Evolutionary conservation across 2,329 filamentous ascomycete species (phyloP).

Genomic region (Cryphonectria naterciae): DNA sequence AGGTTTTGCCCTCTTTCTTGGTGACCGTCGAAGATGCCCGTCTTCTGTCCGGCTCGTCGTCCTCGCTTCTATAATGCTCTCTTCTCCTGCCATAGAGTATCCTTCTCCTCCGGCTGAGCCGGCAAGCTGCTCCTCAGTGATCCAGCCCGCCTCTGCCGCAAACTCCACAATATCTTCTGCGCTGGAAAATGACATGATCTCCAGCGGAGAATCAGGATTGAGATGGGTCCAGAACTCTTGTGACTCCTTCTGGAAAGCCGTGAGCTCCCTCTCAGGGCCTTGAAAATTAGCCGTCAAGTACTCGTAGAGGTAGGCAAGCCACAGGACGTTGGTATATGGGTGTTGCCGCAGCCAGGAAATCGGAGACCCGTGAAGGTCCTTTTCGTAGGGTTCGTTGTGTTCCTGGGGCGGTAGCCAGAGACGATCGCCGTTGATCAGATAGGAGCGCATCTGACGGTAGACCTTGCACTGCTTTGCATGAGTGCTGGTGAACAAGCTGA

Average conservation of each 20-base stretch:
- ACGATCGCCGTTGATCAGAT: slow-evolving; percentile 56
- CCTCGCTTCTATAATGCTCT: slow-evolving; percentile 31
- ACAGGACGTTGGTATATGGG: slow-evolving; percentile 68
- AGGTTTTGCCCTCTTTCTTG: slow-evolving; percentile 24
- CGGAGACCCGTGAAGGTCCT: slow-evolving; percentile 47
- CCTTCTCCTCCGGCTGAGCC: slow-evolving; percentile 12
- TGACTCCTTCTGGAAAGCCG: slow-evolving; percentile 51
- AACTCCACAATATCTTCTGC: slow-evolving; percentile 62
- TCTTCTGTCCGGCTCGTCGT: slow-evolving; percentile 18
- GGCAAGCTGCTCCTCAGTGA: slow-evolving; percentile 56
- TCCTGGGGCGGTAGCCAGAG: slow-evolving; percentile 51
- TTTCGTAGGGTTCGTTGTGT: slow-evolving; percentile 53
- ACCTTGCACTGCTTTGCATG: slow-evolving; percentile 64
- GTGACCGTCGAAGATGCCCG: slow-evolving; percentile 29
- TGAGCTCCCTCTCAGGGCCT: slow-evolving; percentile 51
- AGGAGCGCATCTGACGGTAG: slow-evolving; percentile 66
- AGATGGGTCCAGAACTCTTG: slow-evolving; percentile 59
- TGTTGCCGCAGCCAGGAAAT: slow-evolving; percentile 59
- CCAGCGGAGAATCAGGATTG: slow-evolving; percentile 52
- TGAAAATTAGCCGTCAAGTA: slow-evolving; percentile 54
- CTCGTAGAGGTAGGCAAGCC: slow-evolving; percentile 65
- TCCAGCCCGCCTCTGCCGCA: slow-evolving; percentile 61
- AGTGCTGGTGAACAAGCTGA: slow-evolving; percentile 62
- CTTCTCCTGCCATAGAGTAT: slow-evolving; percentile 30
- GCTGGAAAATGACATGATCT: slow-evolving; percentile 55